Conservation (phyloP, 1,284 basidiomycete species). For the Sparassis latifolia region DNA sequence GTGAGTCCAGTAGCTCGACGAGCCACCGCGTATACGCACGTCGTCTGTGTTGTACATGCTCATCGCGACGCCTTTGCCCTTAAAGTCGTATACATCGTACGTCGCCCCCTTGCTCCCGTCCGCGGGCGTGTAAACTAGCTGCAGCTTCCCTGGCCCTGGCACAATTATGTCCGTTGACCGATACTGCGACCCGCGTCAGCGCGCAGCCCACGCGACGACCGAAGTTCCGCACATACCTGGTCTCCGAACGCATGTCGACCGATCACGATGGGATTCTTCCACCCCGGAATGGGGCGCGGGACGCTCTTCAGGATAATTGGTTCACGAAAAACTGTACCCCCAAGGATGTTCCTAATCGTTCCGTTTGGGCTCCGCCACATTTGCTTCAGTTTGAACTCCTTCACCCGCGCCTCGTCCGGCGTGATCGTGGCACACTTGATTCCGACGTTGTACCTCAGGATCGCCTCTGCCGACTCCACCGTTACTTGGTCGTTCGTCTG, state of each 20-base stretch:
- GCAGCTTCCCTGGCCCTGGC: constrained; percentile 84
- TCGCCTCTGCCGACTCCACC: constrained; percentile 89
- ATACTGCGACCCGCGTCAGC: constrained; percentile 43
- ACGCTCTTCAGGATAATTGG: constrained; percentile 92
- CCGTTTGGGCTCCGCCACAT: constrained; percentile 98
- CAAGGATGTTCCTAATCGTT: constrained; percentile 95
- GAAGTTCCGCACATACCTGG: constrained; percentile 46
- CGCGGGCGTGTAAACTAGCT: constrained; percentile 80
- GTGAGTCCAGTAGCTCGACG: not conserved
- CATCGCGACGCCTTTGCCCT: constrained; percentile 84
- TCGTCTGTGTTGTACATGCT: constrained; percentile 96
- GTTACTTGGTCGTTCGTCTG: constrained; percentile 95
- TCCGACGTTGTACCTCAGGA: constrained; percentile 85
- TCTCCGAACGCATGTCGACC: constrained; percentile 98
- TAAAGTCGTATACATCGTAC: constrained; percentile 87
- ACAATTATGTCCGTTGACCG: constrained; percentile 87
- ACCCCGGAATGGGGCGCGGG: constrained; percentile 92
- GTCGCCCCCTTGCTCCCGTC: constrained; percentile 61
- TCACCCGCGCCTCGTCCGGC: constrained; percentile 91
- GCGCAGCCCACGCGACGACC: not conserved
- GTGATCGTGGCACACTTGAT: constrained; percentile 99
- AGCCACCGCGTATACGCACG: constrained; percentile 30
- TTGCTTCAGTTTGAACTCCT: constrained; percentile 95
- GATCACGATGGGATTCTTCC: constrained; percentile 95
- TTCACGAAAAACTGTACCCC: constrained; percentile 97